A percentile compares a stretch with the other conserved stretches of the same genome.
Evolutionary conservation across 352 stramenopile genomes (phyloP).

Genomic region (Aphanomyces astaci): DNA sequence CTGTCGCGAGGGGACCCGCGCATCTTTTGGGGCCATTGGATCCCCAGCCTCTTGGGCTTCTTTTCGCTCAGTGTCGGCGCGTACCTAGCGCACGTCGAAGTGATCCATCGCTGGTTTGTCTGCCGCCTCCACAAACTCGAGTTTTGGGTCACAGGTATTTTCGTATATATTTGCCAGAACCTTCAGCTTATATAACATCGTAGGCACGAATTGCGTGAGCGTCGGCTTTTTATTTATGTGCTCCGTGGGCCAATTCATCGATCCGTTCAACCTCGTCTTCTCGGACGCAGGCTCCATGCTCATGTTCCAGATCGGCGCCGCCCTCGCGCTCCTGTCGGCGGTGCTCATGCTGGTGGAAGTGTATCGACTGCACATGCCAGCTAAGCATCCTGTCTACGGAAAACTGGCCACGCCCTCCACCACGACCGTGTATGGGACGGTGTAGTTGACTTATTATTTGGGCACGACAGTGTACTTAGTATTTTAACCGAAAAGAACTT

Average conservation of each 20-base stretch:
- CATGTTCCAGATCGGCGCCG: slow-evolving; percentile 58
- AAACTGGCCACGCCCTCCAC: slow-evolving; percentile 29
- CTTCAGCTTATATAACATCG: slow-evolving; percentile 10
- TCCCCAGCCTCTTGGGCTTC: slow-evolving; percentile 72
- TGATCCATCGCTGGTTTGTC: slow-evolving; percentile 77
- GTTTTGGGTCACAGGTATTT: slow-evolving; percentile 37
- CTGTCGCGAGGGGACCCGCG: slow-evolving; percentile 50
- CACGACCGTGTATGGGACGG: slow-evolving; percentile 27
- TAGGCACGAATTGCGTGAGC: slow-evolving; percentile 54
- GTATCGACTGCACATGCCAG: slow-evolving; percentile 65
- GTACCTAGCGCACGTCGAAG: slow-evolving; percentile 75
- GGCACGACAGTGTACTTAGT: background rate
- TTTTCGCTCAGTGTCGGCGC: slow-evolving; percentile 65
- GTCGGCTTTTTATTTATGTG: slow-evolving; percentile 67
- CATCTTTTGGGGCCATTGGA: slow-evolving; percentile 72
- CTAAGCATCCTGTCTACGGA: slow-evolving; percentile 77
- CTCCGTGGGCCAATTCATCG: slow-evolving; percentile 77
- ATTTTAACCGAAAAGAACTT: slow-evolving; percentile 42
- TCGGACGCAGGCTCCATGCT: slow-evolving; percentile 62
- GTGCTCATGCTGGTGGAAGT: slow-evolving; percentile 69
- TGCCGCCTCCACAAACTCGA: slow-evolving; percentile 56
- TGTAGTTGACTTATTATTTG: background rate
- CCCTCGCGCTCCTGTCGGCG: slow-evolving; percentile 51
- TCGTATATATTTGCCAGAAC: background rate
- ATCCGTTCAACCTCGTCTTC: slow-evolving; percentile 70